Evolutionary conservation across 2,329 filamentous ascomycete species (phyloP), one percentile per base, ranked within the genome.

Genomic region (Thielaviopsis punctulata): DNA sequence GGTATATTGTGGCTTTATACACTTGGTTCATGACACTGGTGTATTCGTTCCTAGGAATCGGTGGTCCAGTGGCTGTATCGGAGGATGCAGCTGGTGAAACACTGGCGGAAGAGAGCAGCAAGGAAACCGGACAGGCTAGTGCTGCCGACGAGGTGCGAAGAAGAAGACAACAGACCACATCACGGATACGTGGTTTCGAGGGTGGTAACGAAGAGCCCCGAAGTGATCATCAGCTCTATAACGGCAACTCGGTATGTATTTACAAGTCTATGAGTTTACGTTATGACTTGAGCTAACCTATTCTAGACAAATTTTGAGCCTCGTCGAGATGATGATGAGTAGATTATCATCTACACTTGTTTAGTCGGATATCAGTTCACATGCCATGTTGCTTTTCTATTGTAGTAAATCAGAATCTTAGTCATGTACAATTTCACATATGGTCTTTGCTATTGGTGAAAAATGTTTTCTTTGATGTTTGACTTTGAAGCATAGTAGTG

Each of bases 201-300:
- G 30, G 25, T 8, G 23, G 25, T 7, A 48, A 47, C 39, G 69
- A 76, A 56, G 69, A 72, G 41, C 69, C 72, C 39, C 70, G 71
- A 51, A 66, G 75, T 52, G 73, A 81, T 56, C 75, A 79, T 45
- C 82, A 93, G 61, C 76, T 93, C 46, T 95, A 95, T 62, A 95
- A 95, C 61, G 89, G 89, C 1, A 95, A 95, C 62, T 86, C 86
- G 63, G 85, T 89, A 70, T 10, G 7, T 41, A 3, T 25, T 19
- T 21, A 8, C 2, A 25, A 4, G 8, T 25, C 9, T 48, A 48
- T 5, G n/a, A 27, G 15, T 19, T 18, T 24, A 12, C 18, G 22
- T 15, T 48, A 21, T 49, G 12, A n/a, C 3, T 24, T 15, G 13
- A 12, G n/a, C 51, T 52, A 45, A 52, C 44, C 30, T 15, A 45